These are phyloP conservation scores for Kingdonia uniflora DNA, from an alignment of 164 flowering plant species.

Conservation along the genomic window DNA sequence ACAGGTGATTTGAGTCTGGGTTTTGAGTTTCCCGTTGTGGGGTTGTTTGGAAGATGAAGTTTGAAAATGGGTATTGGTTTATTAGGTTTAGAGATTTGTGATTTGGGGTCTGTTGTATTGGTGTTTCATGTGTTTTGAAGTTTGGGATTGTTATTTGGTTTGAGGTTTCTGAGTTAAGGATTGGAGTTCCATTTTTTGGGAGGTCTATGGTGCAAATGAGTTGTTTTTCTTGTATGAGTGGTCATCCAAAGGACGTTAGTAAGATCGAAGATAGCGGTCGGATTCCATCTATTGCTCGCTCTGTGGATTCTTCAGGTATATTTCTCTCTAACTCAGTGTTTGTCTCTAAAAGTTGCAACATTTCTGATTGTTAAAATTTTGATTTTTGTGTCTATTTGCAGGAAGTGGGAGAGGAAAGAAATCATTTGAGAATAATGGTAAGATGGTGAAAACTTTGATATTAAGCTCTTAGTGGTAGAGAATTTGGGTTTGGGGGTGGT, in stretches of 20 bases:
- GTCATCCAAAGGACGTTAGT: conserved; percentile 14
- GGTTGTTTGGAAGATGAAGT: too few species aligned
- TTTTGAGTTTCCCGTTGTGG: too few species aligned
- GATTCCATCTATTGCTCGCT: neutral
- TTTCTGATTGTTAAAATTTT: neutral
- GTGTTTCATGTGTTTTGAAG: too few species aligned
- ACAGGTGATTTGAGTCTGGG: too few species aligned
- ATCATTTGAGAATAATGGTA: conserved; percentile 12
- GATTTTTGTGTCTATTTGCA: conserved; percentile 11
- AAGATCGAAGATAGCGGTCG: conserved; percentile 14
- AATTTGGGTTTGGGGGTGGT: neutral
- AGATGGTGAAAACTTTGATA: neutral
- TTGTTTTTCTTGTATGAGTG: conserved; percentile 22
- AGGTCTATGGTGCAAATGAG: conserved; percentile 7
- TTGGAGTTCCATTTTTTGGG: neutral
- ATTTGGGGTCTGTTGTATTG: too few species aligned
- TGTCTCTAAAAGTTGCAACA: neutral
- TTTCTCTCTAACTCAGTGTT: neutral
- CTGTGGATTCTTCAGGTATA: conserved; percentile 7
- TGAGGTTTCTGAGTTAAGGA: too few species aligned
- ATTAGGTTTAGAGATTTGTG: too few species aligned
- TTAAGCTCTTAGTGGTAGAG: neutral
- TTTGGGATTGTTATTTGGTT: neutral
- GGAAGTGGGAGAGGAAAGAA: conserved; percentile 20
- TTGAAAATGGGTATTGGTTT: too few species aligned